Base-by-base conservation (phyloP, 176 grass and related monocot genomes). In the Areca catechu region DNA sequence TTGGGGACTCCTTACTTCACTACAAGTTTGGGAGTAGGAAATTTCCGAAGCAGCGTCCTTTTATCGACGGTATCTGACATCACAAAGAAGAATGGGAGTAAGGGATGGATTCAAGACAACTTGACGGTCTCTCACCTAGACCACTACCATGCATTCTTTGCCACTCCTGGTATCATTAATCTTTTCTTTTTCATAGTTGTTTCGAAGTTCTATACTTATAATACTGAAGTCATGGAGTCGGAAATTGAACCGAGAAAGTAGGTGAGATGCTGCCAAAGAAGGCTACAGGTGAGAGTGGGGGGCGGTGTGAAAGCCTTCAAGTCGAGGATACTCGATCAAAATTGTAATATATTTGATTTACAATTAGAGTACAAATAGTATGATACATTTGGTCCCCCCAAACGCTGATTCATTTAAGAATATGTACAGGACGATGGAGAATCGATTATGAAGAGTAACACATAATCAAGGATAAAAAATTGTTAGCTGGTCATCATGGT, bases 111-210 rank as follows among this genome's bases (percentile, higher is more conserved):
- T 43, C 51, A 30, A 4, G 51, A 68, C 9, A 68, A 68, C 52
- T 27, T 68, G 50, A 68, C 56, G 17, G 51, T 23, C 5, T 68
- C 65, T 4, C 65, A 56, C 15, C 27, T 68, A 10, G 51, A 68
- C 51, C 56, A 68, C 52, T 68, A 56, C 52, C 56, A 68, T 30
- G 65, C 16, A 14, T 68, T 68, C 51, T 55, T 68, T 17, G 51
- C 51, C 50, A 2, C 37, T 19, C 51, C 56, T 12, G 21, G n/a
- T 24, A n/a, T 19, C 18, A 1, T 51, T 14, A 68, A 68, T 27
- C 19, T 68, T 17, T 1, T 22, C 18, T 54, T 47, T 23, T 68
- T 68, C 25, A 0, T 16, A 14, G 10, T 43, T 14, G 34, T 43
- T 43, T 43, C 34, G 14, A 43, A 43, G 34, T 43, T 3, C 3